Conservation (phyloP, 495 filamentous ascomycete genomes). For the Lindgomyces ingoldianus region DNA sequence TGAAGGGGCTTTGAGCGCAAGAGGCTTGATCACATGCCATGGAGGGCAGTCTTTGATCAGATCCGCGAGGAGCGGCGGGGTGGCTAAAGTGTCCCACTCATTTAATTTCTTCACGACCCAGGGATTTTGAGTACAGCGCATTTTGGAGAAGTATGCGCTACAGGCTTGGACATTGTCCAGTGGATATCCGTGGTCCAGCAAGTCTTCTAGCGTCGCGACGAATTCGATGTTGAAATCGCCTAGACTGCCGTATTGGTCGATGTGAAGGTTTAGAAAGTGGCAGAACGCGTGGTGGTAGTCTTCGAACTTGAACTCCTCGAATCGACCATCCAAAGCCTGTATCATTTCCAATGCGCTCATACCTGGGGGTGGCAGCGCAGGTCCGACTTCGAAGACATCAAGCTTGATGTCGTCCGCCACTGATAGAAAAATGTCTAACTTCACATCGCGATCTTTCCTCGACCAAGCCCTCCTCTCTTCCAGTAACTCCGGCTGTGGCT, state of each 20-base stretch:
- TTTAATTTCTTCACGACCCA: constrained; percentile 35
- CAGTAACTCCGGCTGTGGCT: constrained; percentile 31
- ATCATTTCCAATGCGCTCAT: constrained; percentile 34
- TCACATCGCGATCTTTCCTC: constrained; percentile 35
- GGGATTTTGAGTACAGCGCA: constrained; percentile 37
- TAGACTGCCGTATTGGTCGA: constrained; percentile 31
- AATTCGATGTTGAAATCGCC: constrained; percentile 37
- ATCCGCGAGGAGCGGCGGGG: constrained; percentile 13
- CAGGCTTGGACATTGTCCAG: constrained; percentile 34
- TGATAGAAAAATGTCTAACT: constrained; percentile 36
- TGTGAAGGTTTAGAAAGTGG: constrained; percentile 38
- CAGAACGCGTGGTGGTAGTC: constrained; percentile 38
- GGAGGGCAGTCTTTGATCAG: constrained; percentile 32
- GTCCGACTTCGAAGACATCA: constrained; percentile 35
- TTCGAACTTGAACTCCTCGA: constrained; percentile 30
- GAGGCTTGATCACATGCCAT: constrained; percentile 33
- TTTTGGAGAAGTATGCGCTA: constrained; percentile 37
- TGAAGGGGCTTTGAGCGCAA: constrained; percentile 12
- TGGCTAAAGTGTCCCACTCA: constrained; percentile 24
- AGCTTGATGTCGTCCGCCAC: constrained; percentile 37
- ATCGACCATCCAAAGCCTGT: constrained; percentile 30
- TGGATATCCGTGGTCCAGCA: constrained; percentile 30
- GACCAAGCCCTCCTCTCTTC: constrained; percentile 35
- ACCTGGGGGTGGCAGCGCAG: constrained; percentile 30
- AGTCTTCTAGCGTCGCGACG: constrained; percentile 21